Evolutionary conservation across 2,329 filamentous ascomycete species (phyloP).

Genomic region (Neopestalotiopsis clavispora): DNA sequence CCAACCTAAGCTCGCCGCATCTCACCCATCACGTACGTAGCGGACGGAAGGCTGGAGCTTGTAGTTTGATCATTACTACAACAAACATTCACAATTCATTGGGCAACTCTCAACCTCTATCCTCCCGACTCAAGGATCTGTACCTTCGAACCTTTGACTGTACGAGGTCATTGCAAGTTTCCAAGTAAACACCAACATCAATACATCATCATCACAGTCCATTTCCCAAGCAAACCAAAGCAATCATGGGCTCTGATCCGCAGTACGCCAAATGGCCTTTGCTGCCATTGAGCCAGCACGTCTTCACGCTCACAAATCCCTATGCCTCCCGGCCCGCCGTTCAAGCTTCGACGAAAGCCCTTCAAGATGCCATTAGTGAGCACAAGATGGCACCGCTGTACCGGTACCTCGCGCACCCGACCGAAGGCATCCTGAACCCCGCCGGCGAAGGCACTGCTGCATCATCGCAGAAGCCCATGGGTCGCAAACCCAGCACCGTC

Average conservation of each 20-base stretch:
- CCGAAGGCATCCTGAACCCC: constrained; percentile 80
- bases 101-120: background rate
- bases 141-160: background rate
- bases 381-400: constrained; percentile 90
- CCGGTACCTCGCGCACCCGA: constrained; percentile 80
- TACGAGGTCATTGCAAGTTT: background rate
- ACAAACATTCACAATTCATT: background rate
- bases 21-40: background rate
- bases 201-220: background rate
- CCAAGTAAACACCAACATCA: background rate
- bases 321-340: constrained; percentile 70
- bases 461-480: constrained; percentile 58
- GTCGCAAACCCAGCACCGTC: constrained; percentile 72
- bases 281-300: constrained; percentile 81
- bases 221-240: background rate
- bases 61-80: background rate
- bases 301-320: constrained; percentile 85
- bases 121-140: background rate
- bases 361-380: constrained; percentile 82
- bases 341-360: constrained; percentile 71
- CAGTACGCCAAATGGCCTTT: constrained; percentile 86
- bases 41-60: constrained; percentile 7
- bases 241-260: constrained; percentile 77
- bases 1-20: background rate
- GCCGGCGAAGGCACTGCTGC: constrained; percentile 66